These are phyloP conservation scores for Colletotrichum paranaense DNA, from an alignment of 2,329 filamentous ascomycete species.

Conservation along the genomic window DNA sequence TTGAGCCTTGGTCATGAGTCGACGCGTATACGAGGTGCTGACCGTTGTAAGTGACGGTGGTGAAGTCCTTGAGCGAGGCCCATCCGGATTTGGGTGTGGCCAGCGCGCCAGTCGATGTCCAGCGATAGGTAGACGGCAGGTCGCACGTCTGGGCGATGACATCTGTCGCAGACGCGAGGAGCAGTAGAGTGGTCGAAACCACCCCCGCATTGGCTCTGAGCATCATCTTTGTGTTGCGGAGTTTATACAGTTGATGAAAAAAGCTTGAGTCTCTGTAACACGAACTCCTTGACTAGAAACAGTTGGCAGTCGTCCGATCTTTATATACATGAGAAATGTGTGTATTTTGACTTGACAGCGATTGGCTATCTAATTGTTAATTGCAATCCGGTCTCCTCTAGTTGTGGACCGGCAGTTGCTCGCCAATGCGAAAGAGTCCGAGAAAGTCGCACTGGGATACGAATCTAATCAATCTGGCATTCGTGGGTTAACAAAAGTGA, in stretches of 20 bases:
- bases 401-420: background rate
- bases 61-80: conserved; percentile 73
- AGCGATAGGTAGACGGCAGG: conserved; percentile 66
- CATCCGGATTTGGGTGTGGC: conserved; percentile 64
- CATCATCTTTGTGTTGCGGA: conserved; percentile 2
- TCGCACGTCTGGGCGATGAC: conserved; percentile 50
- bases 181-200: conserved; percentile 11
- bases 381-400: no score
- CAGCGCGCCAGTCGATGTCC: conserved; percentile 63
- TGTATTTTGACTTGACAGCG: background rate
- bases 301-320: background rate
- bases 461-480: background rate
- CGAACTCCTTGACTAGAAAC: background rate
- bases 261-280: background rate
- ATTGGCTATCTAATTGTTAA: background rate
- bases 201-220: background rate
- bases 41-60: conserved; percentile 63
- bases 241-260: background rate
- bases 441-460: background rate
- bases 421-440: background rate
- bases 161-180: conserved; percentile 37
- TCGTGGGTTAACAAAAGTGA: conserved; percentile 10
- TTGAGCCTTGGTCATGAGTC: conserved; percentile 52
- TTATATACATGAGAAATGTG: background rate
- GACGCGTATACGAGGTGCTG: conserved; percentile 72